Evolutionary conservation across 495 filamentous ascomycete species (phyloP).

Genomic region (Terfezia claveryi): DNA sequence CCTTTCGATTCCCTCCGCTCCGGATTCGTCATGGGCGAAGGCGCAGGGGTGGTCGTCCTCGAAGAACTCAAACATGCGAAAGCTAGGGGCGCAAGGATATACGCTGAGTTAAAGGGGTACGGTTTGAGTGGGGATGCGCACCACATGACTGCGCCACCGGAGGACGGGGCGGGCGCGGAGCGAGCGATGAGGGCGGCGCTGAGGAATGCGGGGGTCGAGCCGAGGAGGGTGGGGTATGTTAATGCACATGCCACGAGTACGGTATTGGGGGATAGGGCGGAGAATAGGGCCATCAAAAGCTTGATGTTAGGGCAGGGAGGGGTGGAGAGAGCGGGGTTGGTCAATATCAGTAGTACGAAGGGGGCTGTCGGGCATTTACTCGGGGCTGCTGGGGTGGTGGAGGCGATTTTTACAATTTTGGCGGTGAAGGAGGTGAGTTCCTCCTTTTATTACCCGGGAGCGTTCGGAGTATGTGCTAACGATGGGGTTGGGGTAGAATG

Average conservation of each 20-base stretch:
- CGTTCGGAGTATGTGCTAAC: not conserved
- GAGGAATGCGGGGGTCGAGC: slow-evolving; percentile 44
- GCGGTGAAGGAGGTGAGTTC: slow-evolving; percentile 50
- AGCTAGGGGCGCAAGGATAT: slow-evolving; percentile 53
- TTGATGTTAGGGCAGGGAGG: slow-evolving; percentile 58
- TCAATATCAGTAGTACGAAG: slow-evolving; percentile 84
- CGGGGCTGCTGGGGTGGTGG: slow-evolving; percentile 72
- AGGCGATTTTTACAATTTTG: slow-evolving; percentile 64
- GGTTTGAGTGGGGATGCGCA: slow-evolving; percentile 71
- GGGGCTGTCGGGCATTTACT: slow-evolving; percentile 82
- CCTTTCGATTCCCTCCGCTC: slow-evolving; percentile 66
- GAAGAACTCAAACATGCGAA: slow-evolving; percentile 83
- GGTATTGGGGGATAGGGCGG: slow-evolving; percentile 60
- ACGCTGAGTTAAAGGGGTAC: slow-evolving; percentile 78
- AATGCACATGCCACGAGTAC: slow-evolving; percentile 93
- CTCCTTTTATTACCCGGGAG: not conserved
- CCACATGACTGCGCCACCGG: slow-evolving; percentile 76
- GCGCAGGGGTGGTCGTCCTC: slow-evolving; percentile 65
- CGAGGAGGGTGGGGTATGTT: slow-evolving; percentile 62
- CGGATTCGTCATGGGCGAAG: slow-evolving; percentile 88
- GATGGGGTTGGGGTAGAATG: slow-evolving; percentile 29
- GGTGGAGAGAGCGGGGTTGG: slow-evolving; percentile 32
- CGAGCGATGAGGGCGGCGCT: slow-evolving; percentile 72
- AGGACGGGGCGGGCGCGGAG: slow-evolving; percentile 57
- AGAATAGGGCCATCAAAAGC: slow-evolving; percentile 60